Evolutionary conservation across 306 rosid species (phyloP), one percentile per base, ranked within the genome.

Genomic region (Notholithocarpus densiflorus): DNA sequence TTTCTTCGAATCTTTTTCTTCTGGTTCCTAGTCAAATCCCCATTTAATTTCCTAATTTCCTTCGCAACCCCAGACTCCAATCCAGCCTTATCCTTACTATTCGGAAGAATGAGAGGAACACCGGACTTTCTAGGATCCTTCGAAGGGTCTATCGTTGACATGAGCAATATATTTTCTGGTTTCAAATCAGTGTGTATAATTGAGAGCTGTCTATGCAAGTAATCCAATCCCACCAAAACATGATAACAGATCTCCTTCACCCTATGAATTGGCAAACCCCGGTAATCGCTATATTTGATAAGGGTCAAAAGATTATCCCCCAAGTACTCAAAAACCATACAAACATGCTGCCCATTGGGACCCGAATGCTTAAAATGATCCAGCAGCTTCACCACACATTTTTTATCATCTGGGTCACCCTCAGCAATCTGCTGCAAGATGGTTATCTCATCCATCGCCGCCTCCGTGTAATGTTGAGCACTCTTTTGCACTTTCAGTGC

Each of bases 321-420:
- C 82, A 94, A 88, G 81, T 89, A 94, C 84, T 94, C 98, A 72
- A 94, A 94, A 56, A 92, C 92, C 98, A 94, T 92, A 75, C 98
- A 94, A 53, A 92, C 97, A 87, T 94, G 98, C 73, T 89, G 97
- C 26, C 97, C 98, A 77, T 92, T 94, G 0, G 98, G 98, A 71
- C 98, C 97, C 52, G 91, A 92, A 85, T 94, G 98, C 90, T 91
- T 94, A 76, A 94, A 94, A 86, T 94, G 94, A 82, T 94, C 98
- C 89, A 92, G 85, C 75, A 94, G 97, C 89, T 94, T 94, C 86
- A 94, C 97, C 61, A 92, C 98, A 68, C 97, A 94, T 37, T 91
- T 94, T 56, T 86, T 87, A 87, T 92, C 97, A 14, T 84, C 91
- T 0, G 86, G 82, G 82, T 94, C 97, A 75, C 97, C 97, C 75